Conservation (phyloP, 192 early-diverging fungal species). For the Podila horticola region DNA sequence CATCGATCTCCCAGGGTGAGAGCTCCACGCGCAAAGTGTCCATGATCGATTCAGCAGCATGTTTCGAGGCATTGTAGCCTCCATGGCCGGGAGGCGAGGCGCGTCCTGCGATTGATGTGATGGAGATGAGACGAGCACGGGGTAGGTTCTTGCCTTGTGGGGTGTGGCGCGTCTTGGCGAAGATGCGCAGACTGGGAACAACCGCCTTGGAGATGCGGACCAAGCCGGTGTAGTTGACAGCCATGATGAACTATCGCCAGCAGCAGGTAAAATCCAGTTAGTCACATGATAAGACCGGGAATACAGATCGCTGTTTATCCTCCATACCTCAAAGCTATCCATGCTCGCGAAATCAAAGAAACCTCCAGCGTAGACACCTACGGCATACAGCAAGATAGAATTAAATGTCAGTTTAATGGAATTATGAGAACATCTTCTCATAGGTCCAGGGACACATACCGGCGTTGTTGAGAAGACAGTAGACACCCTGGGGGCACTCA, state of each 20-base stretch:
- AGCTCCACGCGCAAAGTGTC: slow-evolving; percentile 56
- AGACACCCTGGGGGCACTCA: slow-evolving; percentile 48
- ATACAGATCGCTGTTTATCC: background rate
- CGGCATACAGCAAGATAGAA: background rate
- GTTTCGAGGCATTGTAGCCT: slow-evolving; percentile 56
- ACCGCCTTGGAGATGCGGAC: slow-evolving; percentile 54
- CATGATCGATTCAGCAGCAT: slow-evolving; percentile 57
- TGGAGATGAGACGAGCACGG: slow-evolving; percentile 51
- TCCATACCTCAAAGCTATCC: slow-evolving; percentile 39
- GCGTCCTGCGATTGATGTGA: slow-evolving; percentile 56
- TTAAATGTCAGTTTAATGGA: background rate
- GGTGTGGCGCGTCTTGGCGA: slow-evolving; percentile 30
- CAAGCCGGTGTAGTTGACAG: slow-evolving; percentile 57
- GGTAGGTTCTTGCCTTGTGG: slow-evolving; percentile 49
- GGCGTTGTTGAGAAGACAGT: slow-evolving; percentile 47
- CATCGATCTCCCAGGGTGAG: slow-evolving; percentile 58
- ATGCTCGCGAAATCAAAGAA: slow-evolving; percentile 44
- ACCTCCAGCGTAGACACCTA: slow-evolving; percentile 47
- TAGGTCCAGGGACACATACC: slow-evolving; percentile 16
- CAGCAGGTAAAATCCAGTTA: no score
- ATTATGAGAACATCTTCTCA: background rate
- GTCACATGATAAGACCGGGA: background rate
- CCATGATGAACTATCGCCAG: slow-evolving; percentile 49
- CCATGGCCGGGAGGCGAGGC: slow-evolving; percentile 51
- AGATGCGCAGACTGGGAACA: slow-evolving; percentile 47